Evolutionary conservation across 208 protist genomes (phyloP).

Genomic region (Trypanosomatidae sp.): DNA sequence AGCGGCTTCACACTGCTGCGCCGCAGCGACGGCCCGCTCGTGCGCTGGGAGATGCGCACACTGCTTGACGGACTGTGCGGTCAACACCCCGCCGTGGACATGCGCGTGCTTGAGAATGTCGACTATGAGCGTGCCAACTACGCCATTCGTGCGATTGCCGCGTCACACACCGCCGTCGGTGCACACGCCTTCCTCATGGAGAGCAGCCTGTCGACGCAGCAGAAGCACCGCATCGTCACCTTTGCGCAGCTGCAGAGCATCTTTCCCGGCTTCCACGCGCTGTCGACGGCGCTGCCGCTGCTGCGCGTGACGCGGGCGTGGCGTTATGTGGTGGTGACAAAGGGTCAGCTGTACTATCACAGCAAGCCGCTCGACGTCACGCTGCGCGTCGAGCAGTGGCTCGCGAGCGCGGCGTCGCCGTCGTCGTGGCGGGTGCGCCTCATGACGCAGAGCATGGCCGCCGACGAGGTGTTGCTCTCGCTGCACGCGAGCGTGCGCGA

Average conservation of each 20-base stretch:
- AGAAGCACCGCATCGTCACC: constrained; percentile 33
- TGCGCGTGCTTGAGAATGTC: constrained; percentile 72
- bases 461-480: constrained; percentile 23
- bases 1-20: constrained; percentile 57
- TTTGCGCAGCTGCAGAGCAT: constrained; percentile 55
- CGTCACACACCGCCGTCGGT: constrained; percentile 12
- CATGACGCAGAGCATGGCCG: constrained; percentile 24
- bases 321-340: constrained; percentile 8
- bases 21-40: constrained; percentile 7
- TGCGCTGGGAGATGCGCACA: constrained; percentile 40
- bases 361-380: constrained; percentile 38
- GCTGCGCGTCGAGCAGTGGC: constrained; percentile 33
- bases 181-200: constrained; percentile 34
- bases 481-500: constrained; percentile 11
- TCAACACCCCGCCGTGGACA: constrained; percentile 29
- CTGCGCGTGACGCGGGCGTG: constrained; percentile 10
- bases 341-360: constrained; percentile 38
- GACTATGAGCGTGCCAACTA: constrained; percentile 63
- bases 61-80: constrained; percentile 43
- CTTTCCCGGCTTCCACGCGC: constrained; percentile 58
- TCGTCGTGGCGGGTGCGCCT: constrained; percentile 38
- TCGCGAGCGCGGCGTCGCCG: constrained; percentile 6
- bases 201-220: constrained; percentile 40
- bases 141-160: constrained; percentile 18
- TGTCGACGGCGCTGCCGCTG: constrained; percentile 7